Conservation (phyloP, 2,329 filamentous ascomycete species). For the Coniochaeta sp. region DNA sequence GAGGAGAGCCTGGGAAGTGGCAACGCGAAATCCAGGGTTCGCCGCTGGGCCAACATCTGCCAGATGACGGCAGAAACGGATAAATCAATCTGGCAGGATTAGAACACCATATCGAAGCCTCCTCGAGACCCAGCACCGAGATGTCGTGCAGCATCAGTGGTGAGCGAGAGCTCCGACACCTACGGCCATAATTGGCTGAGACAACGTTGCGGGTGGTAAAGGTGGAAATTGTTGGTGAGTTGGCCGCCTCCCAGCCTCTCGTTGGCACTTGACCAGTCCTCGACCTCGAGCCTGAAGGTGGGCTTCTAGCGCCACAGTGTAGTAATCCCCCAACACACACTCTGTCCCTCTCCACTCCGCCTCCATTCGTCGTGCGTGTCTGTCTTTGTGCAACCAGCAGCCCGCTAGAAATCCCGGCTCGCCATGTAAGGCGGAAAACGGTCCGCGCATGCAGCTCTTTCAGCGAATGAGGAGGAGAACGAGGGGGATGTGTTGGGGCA, state of each 20-base stretch:
- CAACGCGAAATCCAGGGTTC: conserved; percentile 1
- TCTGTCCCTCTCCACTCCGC: not conserved
- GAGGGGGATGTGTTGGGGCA: not conserved
- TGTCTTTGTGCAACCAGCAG: not conserved
- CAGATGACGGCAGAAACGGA: conserved; percentile 4
- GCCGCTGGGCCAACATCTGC: conserved; percentile 3
- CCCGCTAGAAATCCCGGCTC: conserved; percentile 8
- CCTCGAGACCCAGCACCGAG: not conserved
- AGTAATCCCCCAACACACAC: not conserved
- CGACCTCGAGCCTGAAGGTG: not conserved
- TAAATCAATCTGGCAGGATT: not conserved
- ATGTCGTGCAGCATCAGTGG: conserved; percentile 5
- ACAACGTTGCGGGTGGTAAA: not conserved
- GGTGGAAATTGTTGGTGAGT: not conserved
- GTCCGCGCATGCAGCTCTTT: conserved; percentile 24
- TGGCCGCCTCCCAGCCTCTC: conserved; percentile 3
- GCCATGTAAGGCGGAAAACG: conserved; percentile 27
- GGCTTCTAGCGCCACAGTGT: not conserved
- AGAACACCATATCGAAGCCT: not conserved
- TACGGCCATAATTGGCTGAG: not conserved
- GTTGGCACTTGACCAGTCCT: not conserved
- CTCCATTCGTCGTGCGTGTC: not conserved
- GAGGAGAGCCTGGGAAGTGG: not conserved
- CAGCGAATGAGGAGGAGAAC: conserved; percentile 13
- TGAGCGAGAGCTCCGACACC: not conserved